Evolutionary conservation across 164 flowering plant species (phyloP), one percentile per base, ranked within the genome.

Genomic region (Nymphaea thermarum): DNA sequence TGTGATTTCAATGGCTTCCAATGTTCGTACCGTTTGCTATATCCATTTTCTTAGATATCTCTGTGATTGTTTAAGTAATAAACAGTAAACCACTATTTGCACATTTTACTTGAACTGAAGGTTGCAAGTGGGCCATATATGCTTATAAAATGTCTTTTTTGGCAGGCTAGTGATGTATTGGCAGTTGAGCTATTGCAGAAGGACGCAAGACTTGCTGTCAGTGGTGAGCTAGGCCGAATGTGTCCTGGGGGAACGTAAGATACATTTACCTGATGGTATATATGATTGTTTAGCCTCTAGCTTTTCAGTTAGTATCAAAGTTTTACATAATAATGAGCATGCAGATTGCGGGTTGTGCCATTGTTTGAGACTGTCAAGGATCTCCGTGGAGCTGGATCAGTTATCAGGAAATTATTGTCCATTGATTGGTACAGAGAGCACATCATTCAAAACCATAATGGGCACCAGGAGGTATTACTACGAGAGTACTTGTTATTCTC

Each of bases 111-210:
- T 25, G 36, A 25, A 25, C 36, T 25, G 36, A 25, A 25, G 36
- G 36, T 25, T 25, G 36, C 36, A 25, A 25, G 36, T 25, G 1
- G 36, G 36, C 36, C 36, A 25, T 25, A 25, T 25, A 25, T 25
- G 36, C 55, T 47, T 47, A 6, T 47, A 47, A 47, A 7, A 47
- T 47, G 12, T 47, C 12, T 6, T 47, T 63, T 62, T 43, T 71
- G 66, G 66, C 87, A 93, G 98, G 96, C 97, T 43, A 90, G 97
- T 80, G 98, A 93, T 80, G 96, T 93, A 69, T 89, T 93, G 63
- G 98, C 98, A 42, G 98, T 93, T 69, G 98, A 90, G 84, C 93
- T 93, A 66, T 70, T 93, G 72, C 96, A 91, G 79, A 93, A 93
- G 75, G 97, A 93, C 86, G 91, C 98, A 41, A 82, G 88, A 65